phyloP scores from a whole-genome alignment of 108 stramenopile genomes.

The Cyclotella atomus region DNA sequence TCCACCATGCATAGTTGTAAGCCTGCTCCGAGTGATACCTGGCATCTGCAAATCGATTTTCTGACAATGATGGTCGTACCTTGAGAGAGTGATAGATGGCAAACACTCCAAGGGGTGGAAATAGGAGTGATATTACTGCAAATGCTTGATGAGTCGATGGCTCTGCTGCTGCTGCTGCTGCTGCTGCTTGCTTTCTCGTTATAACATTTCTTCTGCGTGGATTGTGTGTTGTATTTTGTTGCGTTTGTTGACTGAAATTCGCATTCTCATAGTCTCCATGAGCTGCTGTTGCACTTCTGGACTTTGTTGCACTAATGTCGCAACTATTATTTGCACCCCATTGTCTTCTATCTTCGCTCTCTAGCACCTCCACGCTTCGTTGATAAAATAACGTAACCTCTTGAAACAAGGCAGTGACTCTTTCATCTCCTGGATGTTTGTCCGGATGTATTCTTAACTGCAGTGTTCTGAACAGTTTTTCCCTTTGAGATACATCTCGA shows the following conservation, averaged over 20 bases:
- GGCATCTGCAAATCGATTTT: constrained; percentile 12
- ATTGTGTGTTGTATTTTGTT: background rate
- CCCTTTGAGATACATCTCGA: constrained; percentile 8
- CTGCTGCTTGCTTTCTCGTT: background rate
- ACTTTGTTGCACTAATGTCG: background rate
- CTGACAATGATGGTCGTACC: constrained; percentile 17
- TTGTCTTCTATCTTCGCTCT: constrained; percentile 11
- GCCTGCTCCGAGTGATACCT: constrained; percentile 17
- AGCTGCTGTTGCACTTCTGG: background rate
- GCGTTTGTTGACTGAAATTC: background rate
- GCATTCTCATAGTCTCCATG: constrained; percentile 19
- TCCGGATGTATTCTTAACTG: constrained; percentile 28
- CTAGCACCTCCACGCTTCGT: constrained; percentile 8
- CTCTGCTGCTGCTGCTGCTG: background rate
- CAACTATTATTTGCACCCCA: background rate
- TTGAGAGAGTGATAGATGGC: constrained; percentile 9
- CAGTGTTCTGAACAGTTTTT: constrained; percentile 19
- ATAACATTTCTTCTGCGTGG: background rate
- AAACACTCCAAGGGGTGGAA: constrained; percentile 7
- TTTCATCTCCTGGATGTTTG: constrained; percentile 24
- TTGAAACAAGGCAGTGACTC: constrained; percentile 24
- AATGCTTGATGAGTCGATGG: constrained; percentile 10
- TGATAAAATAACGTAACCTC: constrained; percentile 22
- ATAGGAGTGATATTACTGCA: constrained; percentile 8
- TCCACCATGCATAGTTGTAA: constrained; percentile 9